phyloP scores from a whole-genome alignment of 441 rosid genomes.

The Brassica hybrid region DNA sequence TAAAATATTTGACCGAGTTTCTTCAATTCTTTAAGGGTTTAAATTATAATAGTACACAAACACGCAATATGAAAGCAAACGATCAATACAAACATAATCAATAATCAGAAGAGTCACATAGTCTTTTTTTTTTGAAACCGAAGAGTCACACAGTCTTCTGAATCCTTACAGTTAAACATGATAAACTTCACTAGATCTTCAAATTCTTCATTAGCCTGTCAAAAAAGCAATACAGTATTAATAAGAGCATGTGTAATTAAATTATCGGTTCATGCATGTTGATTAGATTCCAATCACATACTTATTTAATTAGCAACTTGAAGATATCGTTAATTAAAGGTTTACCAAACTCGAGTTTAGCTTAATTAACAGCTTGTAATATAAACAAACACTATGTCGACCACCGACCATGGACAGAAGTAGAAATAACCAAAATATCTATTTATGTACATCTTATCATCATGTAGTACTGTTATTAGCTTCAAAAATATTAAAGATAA shows the following conservation, averaged over 20 bases:
- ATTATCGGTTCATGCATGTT: constrained; percentile 23
- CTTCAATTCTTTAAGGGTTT: constrained; percentile 10
- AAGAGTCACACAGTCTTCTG: constrained; percentile 25
- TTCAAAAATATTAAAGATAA: constrained; percentile 38
- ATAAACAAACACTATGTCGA: constrained; percentile 28
- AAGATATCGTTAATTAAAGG: constrained; percentile 35
- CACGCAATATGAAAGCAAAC: constrained; percentile 18
- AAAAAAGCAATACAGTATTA: constrained; percentile 6
- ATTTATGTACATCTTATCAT: constrained; percentile 35
- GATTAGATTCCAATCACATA: constrained; percentile 40
- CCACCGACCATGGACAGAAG: constrained; percentile 44
- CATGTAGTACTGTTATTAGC: constrained; percentile 7
- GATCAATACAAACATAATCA: constrained; percentile 26
- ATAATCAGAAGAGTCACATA: constrained; percentile 27
- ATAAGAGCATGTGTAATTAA: constrained; percentile 7
- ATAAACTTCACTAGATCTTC: constrained; percentile 42
- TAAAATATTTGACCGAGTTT: constrained; percentile 5
- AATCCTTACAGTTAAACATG: constrained; percentile 11
- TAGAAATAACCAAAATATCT: constrained; percentile 27
- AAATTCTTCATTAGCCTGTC: constrained; percentile 73
- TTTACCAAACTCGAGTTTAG: constrained; percentile 33
- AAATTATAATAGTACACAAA: neutral
- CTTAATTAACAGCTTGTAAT: constrained; percentile 34
- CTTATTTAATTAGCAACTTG: constrained; percentile 33
- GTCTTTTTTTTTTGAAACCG: too few species aligned